A percentile compares a stretch with the other conserved stretches of the same genome.
phyloP scores from a whole-genome alignment of 192 early-diverging fungal species.

The Coemansia sp. region DNA sequence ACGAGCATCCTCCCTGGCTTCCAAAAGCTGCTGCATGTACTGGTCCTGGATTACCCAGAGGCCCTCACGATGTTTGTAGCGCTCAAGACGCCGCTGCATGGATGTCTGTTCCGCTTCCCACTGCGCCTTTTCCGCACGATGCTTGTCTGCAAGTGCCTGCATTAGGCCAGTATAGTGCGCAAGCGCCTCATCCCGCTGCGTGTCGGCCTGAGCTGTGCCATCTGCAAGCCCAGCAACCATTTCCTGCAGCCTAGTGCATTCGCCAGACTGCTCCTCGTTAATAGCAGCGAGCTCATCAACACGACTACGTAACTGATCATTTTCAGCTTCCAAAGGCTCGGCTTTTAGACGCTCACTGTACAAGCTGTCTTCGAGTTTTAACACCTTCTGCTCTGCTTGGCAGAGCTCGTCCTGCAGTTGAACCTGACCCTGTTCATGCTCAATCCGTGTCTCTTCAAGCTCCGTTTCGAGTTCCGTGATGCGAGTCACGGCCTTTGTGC shows the following conservation, averaged over 20 bases:
- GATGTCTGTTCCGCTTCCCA: conserved; percentile 30
- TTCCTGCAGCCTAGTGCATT: conserved; percentile 18
- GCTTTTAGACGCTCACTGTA: conserved; percentile 8
- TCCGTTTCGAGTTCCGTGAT: conserved; percentile 12
- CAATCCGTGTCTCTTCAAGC: conserved; percentile 12
- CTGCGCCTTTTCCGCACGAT: conserved; percentile 24
- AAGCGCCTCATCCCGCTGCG: conserved; percentile 15
- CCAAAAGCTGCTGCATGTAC: conserved; percentile 14
- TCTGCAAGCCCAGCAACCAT: conserved; percentile 12
- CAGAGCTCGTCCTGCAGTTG: conserved; percentile 17
- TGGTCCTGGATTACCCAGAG: conserved; percentile 25
- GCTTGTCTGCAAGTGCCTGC: conserved; percentile 25
- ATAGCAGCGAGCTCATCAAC: conserved; percentile 13
- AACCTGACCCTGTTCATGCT: neutral
- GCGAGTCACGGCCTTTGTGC: conserved; percentile 1
- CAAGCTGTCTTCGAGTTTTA: neutral
- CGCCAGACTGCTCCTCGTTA: conserved; percentile 13
- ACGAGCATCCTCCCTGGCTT: conserved; percentile 36
- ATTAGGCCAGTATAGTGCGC: conserved; percentile 26
- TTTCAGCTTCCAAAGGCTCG: conserved; percentile 22
- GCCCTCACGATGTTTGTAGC: conserved; percentile 27
- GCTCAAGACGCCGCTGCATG: conserved; percentile 26
- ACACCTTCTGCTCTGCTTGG: conserved; percentile 7
- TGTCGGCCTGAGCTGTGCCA: conserved; percentile 4
- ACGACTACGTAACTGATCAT: conserved; percentile 11